A percentile compares a stretch with the other conserved stretches of the same genome.
These are phyloP conservation scores for Gynandropsis gynandra DNA, from an alignment of 345 rosid species.

Conservation along the genomic window DNA sequence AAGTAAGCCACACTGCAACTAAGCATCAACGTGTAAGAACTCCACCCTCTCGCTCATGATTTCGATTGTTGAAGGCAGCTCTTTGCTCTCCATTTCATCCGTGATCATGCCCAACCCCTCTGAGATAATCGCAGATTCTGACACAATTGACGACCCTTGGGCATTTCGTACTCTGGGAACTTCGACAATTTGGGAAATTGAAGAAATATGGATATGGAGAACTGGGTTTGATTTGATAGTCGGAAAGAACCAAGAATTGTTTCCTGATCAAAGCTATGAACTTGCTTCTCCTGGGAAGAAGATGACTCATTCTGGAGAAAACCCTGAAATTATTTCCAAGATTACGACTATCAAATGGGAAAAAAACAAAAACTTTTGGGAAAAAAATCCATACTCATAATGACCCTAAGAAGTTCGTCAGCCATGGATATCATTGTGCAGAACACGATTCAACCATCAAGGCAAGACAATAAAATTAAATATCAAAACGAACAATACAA, in stretches of 20 bases:
- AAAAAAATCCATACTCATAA: too few species aligned
- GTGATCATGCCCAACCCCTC: constrained; percentile 73
- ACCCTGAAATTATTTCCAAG: constrained; percentile 15
- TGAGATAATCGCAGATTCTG: constrained; percentile 79
- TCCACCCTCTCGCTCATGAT: constrained; percentile 85
- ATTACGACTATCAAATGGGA: constrained; percentile 10
- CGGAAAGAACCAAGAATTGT: constrained; percentile 10
- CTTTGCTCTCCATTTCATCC: constrained; percentile 70
- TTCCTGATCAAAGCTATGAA: constrained; percentile 24
- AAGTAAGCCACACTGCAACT: constrained; percentile 84
- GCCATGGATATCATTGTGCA: too few species aligned
- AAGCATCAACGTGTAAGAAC: constrained; percentile 71
- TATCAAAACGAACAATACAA: too few species aligned
- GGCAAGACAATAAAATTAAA: too few species aligned
- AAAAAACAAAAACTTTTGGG: neutral
- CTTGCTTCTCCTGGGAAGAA: constrained; percentile 29
- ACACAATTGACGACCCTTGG: constrained; percentile 83
- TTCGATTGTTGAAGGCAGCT: constrained; percentile 85
- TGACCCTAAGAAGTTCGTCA: too few species aligned
- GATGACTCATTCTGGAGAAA: constrained; percentile 25
- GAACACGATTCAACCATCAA: too few species aligned
- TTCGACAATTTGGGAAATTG: constrained; percentile 31
- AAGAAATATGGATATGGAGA: constrained; percentile 18
- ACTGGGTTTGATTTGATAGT: constrained; percentile 21
- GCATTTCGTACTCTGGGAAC: constrained; percentile 89